Percentiles rank a stretch among this genome's conserved stretches.
phyloP scores from a whole-genome alignment of 306 rosid species.

The Dryas octopetala region DNA sequence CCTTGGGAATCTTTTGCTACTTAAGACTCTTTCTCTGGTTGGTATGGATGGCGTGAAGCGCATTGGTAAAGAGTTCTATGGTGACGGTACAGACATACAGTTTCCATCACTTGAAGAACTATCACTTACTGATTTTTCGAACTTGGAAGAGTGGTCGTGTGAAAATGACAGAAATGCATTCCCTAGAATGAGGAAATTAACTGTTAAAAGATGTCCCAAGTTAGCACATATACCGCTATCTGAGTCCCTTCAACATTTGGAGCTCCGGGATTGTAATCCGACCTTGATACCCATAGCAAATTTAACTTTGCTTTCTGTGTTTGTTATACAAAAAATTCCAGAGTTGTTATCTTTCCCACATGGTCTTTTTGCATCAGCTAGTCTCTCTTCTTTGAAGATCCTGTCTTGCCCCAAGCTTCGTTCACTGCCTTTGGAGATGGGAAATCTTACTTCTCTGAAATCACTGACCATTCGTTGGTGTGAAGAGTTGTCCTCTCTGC shows the following conservation, averaged over 20 bases:
- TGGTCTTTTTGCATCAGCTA: neutral
- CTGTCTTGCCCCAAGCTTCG: conserved; percentile 6
- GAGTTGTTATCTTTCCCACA: neutral
- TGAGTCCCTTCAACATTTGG: conserved; percentile 3
- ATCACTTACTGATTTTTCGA: neutral
- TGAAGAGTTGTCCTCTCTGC: conserved; percentile 6
- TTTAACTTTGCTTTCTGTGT: neutral
- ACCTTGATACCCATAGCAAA: neutral
- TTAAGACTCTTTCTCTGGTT: conserved; percentile 1
- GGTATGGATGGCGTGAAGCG: neutral
- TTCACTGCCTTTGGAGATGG: neutral
- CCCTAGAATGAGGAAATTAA: neutral
- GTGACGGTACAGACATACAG: neutral
- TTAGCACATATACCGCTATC: neutral
- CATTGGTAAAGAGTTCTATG: conserved; percentile 7
- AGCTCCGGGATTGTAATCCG: neutral
- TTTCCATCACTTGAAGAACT: conserved; percentile 12
- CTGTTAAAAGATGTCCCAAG: neutral
- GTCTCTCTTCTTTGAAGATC: conserved; percentile 8
- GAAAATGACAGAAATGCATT: neutral
- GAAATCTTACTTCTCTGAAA: conserved; percentile 13
- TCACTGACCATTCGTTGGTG: conserved; percentile 18
- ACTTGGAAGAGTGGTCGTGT: conserved; percentile 8
- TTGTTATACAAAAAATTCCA: neutral
- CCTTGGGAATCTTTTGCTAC: neutral